Conservation (phyloP, 2,329 filamentous ascomycete genomes). For the Microthyrium microscopicum region DNA sequence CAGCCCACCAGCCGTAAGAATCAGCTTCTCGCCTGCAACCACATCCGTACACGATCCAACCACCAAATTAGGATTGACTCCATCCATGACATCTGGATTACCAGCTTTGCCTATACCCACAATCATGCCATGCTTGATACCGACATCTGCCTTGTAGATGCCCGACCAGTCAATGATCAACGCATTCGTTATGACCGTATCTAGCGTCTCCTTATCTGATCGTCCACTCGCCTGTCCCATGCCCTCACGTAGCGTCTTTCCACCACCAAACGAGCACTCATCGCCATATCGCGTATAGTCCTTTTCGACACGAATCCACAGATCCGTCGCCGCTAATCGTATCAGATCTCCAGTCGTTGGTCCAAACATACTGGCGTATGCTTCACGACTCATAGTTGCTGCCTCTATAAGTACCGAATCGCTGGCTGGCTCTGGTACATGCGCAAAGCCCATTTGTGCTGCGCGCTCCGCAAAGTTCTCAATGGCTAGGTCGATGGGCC, state of each 20-base stretch:
- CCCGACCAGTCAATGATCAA: conserved; percentile 81
- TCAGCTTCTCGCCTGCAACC: conserved; percentile 76
- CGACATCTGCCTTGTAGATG: conserved; percentile 94
- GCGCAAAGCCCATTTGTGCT: conserved; percentile 59
- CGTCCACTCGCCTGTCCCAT: conserved; percentile 86
- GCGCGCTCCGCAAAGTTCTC: conserved; percentile 52
- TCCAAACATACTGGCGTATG: conserved; percentile 81
- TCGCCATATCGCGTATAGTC: conserved; percentile 77
- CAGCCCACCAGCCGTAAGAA: conserved; percentile 77
- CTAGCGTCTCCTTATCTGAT: conserved; percentile 53
- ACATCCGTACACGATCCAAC: conserved; percentile 84
- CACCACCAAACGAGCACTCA: conserved; percentile 88
- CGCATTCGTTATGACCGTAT: conserved; percentile 79
- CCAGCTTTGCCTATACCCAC: conserved; percentile 85
- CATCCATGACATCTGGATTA: conserved; percentile 94
- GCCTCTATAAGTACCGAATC: conserved; percentile 38
- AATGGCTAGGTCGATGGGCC: conserved; percentile 43
- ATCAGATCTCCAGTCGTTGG: conserved; percentile 81
- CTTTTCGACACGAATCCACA: conserved; percentile 82
- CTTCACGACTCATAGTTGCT: conserved; percentile 56
- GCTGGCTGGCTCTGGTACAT: conserved; percentile 48
- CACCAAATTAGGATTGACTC: conserved; percentile 60
- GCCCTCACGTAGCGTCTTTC: conserved; percentile 83
- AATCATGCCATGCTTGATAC: conserved; percentile 75
- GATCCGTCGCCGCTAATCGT: conserved; percentile 62